Conservation (phyloP, 352 stramenopile species). For the Plasmopara muralis region DNA sequence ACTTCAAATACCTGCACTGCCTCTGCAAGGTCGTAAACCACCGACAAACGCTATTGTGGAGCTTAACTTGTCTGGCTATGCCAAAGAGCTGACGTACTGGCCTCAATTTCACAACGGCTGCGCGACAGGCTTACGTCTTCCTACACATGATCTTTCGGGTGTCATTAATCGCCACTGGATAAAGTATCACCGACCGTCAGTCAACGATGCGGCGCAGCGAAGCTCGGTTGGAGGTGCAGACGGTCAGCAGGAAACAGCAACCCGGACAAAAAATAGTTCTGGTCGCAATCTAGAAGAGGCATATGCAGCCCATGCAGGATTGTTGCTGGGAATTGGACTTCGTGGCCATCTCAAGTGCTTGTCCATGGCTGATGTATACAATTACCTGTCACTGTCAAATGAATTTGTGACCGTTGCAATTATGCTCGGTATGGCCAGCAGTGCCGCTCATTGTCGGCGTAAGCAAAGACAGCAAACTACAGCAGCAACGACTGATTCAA, state of each 20-base stretch:
- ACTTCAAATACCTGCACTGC: conserved; percentile 88
- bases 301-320: conserved; percentile 89
- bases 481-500: conserved; percentile 4
- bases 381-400: conserved; percentile 95
- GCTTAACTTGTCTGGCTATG: conserved; percentile 87
- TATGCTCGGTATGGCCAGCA: conserved; percentile 95
- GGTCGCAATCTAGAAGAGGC: conserved; percentile 62
- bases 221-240: conserved; percentile 6
- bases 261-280: conserved; percentile 12
- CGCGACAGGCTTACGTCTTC: conserved; percentile 90
- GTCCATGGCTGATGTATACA: conserved; percentile 97
- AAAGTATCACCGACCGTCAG: conserved; percentile 92
- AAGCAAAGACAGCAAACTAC: conserved; percentile 24
- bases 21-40: conserved; percentile 90
- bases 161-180: conserved; percentile 97
- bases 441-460: conserved; percentile 83
- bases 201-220: conserved; percentile 20
- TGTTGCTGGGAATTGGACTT: conserved; percentile 93
- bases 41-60: conserved; percentile 90
- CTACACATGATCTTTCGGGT: conserved; percentile 48
- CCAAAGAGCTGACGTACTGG: conserved; percentile 92
- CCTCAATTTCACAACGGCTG: conserved; percentile 98
- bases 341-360: conserved; percentile 92
- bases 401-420: conserved; percentile 95
- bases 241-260: conserved; percentile 11